These are phyloP conservation scores for Psilocybe sp. DNA, from an alignment of 768 basidiomycete genomes.

Conservation along the genomic window DNA sequence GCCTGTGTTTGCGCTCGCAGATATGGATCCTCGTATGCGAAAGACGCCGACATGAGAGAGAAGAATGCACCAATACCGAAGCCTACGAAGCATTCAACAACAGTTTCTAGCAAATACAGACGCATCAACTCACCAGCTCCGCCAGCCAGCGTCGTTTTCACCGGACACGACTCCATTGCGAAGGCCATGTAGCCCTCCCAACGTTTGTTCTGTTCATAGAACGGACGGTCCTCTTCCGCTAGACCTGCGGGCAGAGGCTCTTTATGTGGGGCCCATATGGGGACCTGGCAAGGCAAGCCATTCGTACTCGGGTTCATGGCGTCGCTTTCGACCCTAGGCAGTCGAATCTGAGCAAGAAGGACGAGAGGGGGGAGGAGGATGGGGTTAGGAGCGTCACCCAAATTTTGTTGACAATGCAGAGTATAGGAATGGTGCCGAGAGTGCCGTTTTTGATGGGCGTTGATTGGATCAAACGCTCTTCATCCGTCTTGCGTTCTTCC, in stretches of 20 bases:
- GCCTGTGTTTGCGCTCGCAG: constrained; percentile 61
- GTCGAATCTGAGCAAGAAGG: constrained; percentile 8
- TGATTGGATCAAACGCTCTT: neutral
- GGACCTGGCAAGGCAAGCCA: constrained; percentile 51
- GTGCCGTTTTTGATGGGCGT: constrained; percentile 4
- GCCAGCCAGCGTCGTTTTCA: constrained; percentile 80
- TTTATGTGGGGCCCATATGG: constrained; percentile 80
- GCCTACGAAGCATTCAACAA: constrained; percentile 41
- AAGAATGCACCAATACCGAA: constrained; percentile 94
- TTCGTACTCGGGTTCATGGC: constrained; percentile 28
- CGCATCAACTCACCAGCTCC: constrained; percentile 63
- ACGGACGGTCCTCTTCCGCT: constrained; percentile 74
- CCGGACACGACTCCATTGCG: constrained; percentile 84
- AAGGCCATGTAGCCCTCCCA: constrained; percentile 68
- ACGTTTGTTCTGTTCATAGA: constrained; percentile 67
- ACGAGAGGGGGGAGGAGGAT: constrained; percentile 2
- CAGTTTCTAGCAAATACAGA: neutral
- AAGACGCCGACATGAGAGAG: constrained; percentile 93
- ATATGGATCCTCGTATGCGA: constrained; percentile 92
- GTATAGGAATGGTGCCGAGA: neutral
- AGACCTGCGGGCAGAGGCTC: constrained; percentile 86
- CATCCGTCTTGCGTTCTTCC: too few species aligned
- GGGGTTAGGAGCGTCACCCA: constrained; percentile 9
- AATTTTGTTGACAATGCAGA: constrained; percentile 12
- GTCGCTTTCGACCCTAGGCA: constrained; percentile 11